Conservation (phyloP, 441 rosid species). For the Gossypium schwendimanii region DNA sequence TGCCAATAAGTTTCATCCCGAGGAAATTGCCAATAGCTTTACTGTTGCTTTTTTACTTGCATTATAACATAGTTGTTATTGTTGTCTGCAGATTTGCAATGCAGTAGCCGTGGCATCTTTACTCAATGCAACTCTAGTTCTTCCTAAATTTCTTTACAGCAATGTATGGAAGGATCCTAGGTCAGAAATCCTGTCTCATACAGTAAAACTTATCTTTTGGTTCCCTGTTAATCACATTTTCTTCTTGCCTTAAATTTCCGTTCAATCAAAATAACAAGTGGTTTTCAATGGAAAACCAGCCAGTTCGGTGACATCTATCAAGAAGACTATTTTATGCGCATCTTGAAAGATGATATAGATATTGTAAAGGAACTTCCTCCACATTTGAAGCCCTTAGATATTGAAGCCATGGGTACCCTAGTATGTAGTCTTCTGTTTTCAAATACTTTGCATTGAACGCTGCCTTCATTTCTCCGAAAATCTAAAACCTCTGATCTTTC, state of each 20-base stretch:
- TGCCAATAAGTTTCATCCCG: background rate
- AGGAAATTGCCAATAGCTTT: background rate
- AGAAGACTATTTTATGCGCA: slow-evolving; percentile 52
- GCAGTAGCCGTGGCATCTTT: slow-evolving; percentile 77
- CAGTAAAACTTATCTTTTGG: background rate
- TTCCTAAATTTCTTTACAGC: slow-evolving; percentile 87
- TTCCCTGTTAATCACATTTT: background rate
- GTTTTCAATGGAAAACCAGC: slow-evolving; percentile 42
- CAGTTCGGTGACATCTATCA: slow-evolving; percentile 85
- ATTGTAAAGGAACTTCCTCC: slow-evolving; percentile 75
- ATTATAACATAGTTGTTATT: background rate
- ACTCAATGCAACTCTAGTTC: slow-evolving; percentile 65
- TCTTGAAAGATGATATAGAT: slow-evolving; percentile 53
- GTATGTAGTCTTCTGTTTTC: slow-evolving; percentile 32
- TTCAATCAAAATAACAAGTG: background rate
- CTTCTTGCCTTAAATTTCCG: background rate
- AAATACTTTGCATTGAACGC: background rate
- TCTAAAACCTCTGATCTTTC: background rate
- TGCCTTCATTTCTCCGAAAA: background rate
- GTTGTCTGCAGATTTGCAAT: slow-evolving; percentile 62
- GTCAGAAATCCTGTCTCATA: slow-evolving; percentile 28
- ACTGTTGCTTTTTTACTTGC: slow-evolving; percentile 4
- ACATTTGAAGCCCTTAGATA: slow-evolving; percentile 43
- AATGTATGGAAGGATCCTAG: slow-evolving; percentile 96
- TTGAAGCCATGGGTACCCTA: slow-evolving; percentile 60